Evolutionary conservation across 2,329 filamentous ascomycete species (phyloP), one percentile per base, ranked within the genome.

Genomic region (Tolypocladium ophioglossoides): DNA sequence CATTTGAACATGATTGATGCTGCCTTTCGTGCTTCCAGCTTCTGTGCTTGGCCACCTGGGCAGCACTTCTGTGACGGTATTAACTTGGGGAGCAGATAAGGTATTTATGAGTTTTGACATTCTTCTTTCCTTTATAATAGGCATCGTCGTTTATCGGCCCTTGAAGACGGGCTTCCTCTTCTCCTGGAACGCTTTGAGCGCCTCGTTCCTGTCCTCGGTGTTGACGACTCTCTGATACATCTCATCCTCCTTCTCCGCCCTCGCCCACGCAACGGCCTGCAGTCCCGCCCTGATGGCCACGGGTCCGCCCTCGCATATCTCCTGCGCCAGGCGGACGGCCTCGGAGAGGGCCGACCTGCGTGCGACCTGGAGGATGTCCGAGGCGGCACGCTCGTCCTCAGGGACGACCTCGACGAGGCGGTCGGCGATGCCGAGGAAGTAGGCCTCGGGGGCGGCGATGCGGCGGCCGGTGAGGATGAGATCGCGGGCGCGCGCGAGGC

Each of bases 281-380:
- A 97, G 74, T 3, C 85, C 92, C 52, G 89, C 86, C 58, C 86
- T 79, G 35, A 95, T 78, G 0, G 91, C 91, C 55, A 96, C 77
- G 0, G 94, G 94, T 0, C 88, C 94, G 32, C 91, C 91, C 70
- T 95, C 86, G 67, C 90, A 96, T 52, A 97, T 95, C 69, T 91
- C 87, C 60, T 79, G 75, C 1, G 92, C 92, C 56, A 97, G 72
- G 60, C 83, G 79, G 39, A 97, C 81, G 16, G 89, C 86, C 71
- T 90, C 87, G 24, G 82, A 79, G 53, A 96, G 72, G 11, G 87
- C 89, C 61, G 81, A 81, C 58, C 80, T 80, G 51, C 87, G 75
- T 20, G 88, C 86, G 35, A 74, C 72, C 6, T 74, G 73, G 52
- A 84, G 74, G 52, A 87, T 64, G 47, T 71, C 63, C 12, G 63